These are phyloP conservation scores for Blastocladiella britannica DNA, from an alignment of 192 early-diverging fungal genomes.

Conservation along the genomic window DNA sequence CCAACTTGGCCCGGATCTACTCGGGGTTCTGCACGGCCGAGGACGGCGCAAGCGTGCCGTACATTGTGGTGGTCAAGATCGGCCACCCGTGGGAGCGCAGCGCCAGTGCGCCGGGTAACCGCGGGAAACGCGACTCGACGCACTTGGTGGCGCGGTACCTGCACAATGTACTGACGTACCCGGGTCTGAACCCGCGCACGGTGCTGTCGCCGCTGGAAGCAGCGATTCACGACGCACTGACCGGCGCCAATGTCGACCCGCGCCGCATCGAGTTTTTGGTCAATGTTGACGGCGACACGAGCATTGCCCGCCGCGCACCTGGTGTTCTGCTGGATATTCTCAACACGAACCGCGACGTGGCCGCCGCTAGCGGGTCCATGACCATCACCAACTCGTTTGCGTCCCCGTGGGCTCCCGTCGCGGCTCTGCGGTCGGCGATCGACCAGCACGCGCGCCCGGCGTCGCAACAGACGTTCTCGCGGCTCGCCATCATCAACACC, in stretches of 20 bases:
- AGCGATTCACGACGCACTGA: not conserved
- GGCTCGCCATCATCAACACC: not conserved
- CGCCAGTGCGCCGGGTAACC: constrained; percentile 56
- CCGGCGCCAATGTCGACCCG: not conserved
- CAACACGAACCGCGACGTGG: not conserved
- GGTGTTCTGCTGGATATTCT: not conserved
- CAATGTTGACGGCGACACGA: not conserved
- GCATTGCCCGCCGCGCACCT: not conserved
- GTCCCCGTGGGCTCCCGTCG: not conserved
- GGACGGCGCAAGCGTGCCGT: constrained; percentile 71
- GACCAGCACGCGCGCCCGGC: not conserved
- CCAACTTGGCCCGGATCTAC: constrained; percentile 88
- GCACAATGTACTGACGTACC: not conserved
- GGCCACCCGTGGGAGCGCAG: constrained; percentile 65
- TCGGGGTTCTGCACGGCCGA: constrained; percentile 78
- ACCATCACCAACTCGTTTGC: not conserved
- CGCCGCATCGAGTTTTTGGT: not conserved
- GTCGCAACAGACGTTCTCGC: not conserved
- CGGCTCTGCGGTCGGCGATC: not conserved
- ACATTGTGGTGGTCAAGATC: constrained; percentile 82
- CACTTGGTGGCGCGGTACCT: constrained; percentile 31
- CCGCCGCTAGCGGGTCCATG: not conserved
- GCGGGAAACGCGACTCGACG: constrained; percentile 93
- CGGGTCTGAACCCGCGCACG: not conserved
- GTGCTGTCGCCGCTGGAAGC: not conserved